phyloP scores from a whole-genome alignment of 2,329 filamentous ascomycete genomes.

The Lasiodiplodia theobromae region DNA sequence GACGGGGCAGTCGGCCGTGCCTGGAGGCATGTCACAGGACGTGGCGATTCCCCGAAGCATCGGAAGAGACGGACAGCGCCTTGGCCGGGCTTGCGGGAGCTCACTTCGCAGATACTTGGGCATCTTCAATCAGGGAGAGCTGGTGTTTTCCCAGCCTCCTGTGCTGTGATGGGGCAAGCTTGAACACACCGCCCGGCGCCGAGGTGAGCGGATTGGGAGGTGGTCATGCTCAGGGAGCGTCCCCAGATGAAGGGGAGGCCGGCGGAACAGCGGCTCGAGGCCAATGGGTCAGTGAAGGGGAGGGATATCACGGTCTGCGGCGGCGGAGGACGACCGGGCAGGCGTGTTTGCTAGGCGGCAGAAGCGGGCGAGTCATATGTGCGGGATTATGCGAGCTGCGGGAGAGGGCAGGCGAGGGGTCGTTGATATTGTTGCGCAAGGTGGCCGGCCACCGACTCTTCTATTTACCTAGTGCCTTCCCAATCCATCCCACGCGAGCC shows the following conservation, averaged over 20 bases:
- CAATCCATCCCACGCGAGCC: constrained; percentile 30
- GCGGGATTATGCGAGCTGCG: constrained; percentile 24
- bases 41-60: not conserved
- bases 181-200: not conserved
- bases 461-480: constrained; percentile 30
- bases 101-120: constrained; percentile 12
- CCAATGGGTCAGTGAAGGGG: constrained; percentile 3
- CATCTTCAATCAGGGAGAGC: not conserved
- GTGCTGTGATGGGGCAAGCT: not conserved
- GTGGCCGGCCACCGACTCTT: constrained; percentile 29
- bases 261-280: not conserved
- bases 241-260: not conserved
- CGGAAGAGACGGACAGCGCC: not conserved
- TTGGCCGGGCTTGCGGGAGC: not conserved
- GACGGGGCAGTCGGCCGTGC: not conserved
- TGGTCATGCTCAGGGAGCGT: not conserved
- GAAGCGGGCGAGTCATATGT: constrained; percentile 13
- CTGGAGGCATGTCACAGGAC: not conserved
- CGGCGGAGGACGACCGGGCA: not conserved
- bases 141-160: not conserved
- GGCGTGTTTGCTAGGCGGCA: not conserved
- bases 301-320: not conserved
- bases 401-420: constrained; percentile 25
- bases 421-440: constrained; percentile 28
- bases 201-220: constrained; percentile 1